Evolutionary conservation across 2,329 filamentous ascomycete genomes (phyloP), one percentile per base, ranked within the genome.

Genomic region (Westerdykella aurantiaca): DNA sequence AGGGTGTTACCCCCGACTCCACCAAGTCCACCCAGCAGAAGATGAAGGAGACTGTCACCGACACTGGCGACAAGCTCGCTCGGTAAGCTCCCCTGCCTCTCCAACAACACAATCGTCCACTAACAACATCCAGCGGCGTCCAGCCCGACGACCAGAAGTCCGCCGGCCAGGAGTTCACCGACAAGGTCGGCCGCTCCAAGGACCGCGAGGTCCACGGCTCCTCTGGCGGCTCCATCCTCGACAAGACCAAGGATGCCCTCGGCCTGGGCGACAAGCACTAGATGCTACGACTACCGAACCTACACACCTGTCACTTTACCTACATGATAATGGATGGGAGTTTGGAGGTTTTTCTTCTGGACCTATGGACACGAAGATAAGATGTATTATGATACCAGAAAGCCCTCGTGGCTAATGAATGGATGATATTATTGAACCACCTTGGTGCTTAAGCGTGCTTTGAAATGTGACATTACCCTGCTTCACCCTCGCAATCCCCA

Each of bases 21-120:
- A 66, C 73, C 68, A 83, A 83, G 72, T 81, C 79, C 49, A 80
- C 78, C 56, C 68, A 73, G 57, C 69, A 81, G 51, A 79, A 81
- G 72, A 52, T 75, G 50, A 76, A 75, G 64, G 79, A 83, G 66
- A 62, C 66, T 43, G 39, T 77, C 60, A 81, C 78, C 49, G 77
- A 78, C 55, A 71, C 72, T 45, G 66, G 61, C 44, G 80, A 82
- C 69, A 79, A 78, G 57, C 41, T 75, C 50, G 64, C 71, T 55
- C 76, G 76, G 70, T 73, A 64, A 38, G 66, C 46, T 39, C 4
- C 16, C n/a, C 11, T 29, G 13, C 12, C 31, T 33, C 12, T 14
- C 7, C 16, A 14, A 43, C 14, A 17, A 17, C 39, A 23, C 16
- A 7, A n/a, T 22, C 3, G 12, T 4, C 33, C 21, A 47, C 56